These are phyloP conservation scores for Carex littledalei DNA, from an alignment of 176 grass and related monocot genomes.

Conservation along the genomic window DNA sequence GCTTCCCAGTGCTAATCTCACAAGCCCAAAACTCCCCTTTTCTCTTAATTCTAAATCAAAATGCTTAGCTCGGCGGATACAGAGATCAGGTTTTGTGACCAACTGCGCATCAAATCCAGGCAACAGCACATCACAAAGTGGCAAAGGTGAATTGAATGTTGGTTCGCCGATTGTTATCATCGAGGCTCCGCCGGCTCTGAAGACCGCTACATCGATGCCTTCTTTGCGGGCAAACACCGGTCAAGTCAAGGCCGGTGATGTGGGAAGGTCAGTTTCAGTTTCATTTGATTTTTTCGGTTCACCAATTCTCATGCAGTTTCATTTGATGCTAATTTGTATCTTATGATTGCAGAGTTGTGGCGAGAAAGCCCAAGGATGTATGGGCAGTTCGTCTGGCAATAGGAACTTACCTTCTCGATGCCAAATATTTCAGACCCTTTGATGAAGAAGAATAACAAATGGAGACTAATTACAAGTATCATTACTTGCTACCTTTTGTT, in stretches of 20 bases:
- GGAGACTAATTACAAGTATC: not conserved
- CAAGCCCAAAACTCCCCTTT: not conserved
- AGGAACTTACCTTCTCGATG: conserved; percentile 61
- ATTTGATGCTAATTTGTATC: not conserved
- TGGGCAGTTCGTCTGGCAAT: conserved; percentile 79
- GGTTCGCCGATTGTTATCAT: conserved; percentile 65
- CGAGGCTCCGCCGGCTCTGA: conserved; percentile 47
- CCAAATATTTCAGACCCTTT: conserved; percentile 65
- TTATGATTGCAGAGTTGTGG: conserved; percentile 43
- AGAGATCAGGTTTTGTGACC: not conserved
- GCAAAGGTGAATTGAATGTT: no score
- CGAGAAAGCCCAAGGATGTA: conserved; percentile 79
- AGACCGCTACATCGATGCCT: conserved; percentile 73
- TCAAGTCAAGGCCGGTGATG: conserved; percentile 66
- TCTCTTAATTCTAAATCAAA: not conserved
- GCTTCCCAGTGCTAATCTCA: not conserved
- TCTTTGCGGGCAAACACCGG: conserved; percentile 52
- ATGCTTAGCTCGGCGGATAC: not conserved
- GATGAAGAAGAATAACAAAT: conserved; percentile 25
- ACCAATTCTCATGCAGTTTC: no score
- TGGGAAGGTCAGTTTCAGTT: conserved; percentile 56
- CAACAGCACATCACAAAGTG: no score
- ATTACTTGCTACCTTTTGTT: not conserved
- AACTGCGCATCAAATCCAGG: conserved; percentile 21
- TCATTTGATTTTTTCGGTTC: not conserved